Evolutionary conservation across 73 alveolate genomes (phyloP).

Genomic region (Symbiodinium pilosum): DNA sequence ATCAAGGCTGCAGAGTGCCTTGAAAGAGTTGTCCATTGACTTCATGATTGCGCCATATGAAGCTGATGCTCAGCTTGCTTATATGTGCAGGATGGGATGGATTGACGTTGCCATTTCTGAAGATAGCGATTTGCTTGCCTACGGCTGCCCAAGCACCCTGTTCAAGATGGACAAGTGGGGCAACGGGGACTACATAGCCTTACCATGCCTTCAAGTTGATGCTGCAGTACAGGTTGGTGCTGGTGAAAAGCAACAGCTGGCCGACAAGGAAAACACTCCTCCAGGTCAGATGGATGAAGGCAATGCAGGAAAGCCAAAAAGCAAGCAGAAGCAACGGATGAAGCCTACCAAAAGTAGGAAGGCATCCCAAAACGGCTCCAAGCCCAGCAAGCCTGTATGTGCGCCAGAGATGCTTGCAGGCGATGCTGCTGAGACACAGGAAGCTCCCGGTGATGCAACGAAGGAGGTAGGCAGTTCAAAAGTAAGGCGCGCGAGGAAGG

Average conservation of each 20-base stretch:
- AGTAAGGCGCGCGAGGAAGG: neutral
- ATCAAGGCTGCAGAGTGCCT: slow-evolving; percentile 97
- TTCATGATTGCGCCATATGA: slow-evolving; percentile 98
- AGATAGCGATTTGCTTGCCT: slow-evolving; percentile 98
- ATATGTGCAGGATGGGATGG: slow-evolving; percentile 96
- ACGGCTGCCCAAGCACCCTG: slow-evolving; percentile 97
- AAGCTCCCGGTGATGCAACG: neutral
- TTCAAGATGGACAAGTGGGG: slow-evolving; percentile 97
- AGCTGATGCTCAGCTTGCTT: slow-evolving; percentile 98
- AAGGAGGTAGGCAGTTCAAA: neutral
- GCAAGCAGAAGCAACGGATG: neutral
- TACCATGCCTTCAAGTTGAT: slow-evolving; percentile 79
- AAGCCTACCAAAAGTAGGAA: neutral
- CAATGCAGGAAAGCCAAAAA: neutral
- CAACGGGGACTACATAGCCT: slow-evolving; percentile 96
- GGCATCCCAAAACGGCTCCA: neutral
- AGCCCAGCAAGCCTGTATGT: neutral
- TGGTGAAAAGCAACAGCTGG: neutral
- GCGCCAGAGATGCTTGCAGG: neutral
- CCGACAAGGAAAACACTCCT: neutral
- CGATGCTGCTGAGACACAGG: neutral
- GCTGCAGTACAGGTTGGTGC: neutral
- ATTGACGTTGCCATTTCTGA: slow-evolving; percentile 98
- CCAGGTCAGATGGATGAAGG: neutral
- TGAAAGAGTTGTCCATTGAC: slow-evolving; percentile 97